Evolutionary conservation across 2,329 filamentous ascomycete genomes (phyloP).

Genomic region (Trichoderma hamatum): DNA sequence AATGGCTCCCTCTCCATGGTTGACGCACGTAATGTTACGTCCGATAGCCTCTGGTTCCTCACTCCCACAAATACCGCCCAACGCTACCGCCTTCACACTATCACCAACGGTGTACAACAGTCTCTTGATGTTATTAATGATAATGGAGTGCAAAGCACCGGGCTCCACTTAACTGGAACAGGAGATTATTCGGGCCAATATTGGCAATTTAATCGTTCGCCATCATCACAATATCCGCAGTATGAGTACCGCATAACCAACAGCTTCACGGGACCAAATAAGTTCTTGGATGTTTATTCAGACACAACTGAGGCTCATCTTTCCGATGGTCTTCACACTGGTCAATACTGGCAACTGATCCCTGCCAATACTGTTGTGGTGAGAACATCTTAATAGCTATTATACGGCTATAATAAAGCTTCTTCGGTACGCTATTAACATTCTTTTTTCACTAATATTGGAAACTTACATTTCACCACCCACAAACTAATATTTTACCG

Average conservation of each 20-base stretch:
- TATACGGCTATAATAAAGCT: neutral
- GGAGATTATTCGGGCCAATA: slow-evolving; percentile 14
- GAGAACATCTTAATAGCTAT: neutral
- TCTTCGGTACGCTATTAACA: neutral
- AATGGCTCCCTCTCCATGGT: slow-evolving; percentile 8
- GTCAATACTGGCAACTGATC: slow-evolving; percentile 3
- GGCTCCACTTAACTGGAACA: neutral
- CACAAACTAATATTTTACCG: neutral
- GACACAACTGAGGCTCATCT: slow-evolving; percentile 5
- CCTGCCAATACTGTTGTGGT: neutral
- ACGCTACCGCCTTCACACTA: slow-evolving; percentile 10
- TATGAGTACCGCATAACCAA: slow-evolving; percentile 13
- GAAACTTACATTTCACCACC: neutral
- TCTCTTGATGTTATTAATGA: slow-evolving; percentile 12
- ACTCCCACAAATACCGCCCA: neutral
- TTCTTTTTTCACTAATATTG: neutral
- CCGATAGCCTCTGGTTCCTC: slow-evolving; percentile 16
- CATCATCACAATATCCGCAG: no score
- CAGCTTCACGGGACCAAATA: neutral
- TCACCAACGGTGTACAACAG: neutral
- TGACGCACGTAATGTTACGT: neutral
- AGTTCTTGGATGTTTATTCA: slow-evolving; percentile 5
- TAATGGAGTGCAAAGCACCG: neutral
- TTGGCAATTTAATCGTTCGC: neutral
- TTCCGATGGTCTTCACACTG: neutral